Conservation (phyloP, 2,329 filamentous ascomycete species). For the Aspergillus fumigatus region DNA sequence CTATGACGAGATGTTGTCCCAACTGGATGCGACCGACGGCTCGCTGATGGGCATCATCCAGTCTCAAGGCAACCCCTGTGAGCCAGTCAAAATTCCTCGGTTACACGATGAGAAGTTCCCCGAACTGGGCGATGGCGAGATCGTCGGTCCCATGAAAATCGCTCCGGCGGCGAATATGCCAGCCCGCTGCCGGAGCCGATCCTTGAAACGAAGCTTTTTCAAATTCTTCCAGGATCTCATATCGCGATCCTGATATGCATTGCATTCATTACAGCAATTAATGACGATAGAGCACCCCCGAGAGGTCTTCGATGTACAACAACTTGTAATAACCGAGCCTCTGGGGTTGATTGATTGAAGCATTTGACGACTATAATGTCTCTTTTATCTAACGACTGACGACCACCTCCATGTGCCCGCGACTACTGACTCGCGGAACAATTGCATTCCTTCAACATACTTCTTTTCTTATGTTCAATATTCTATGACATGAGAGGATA, state of each 20-base stretch:
- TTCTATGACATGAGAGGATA: conserved; percentile 2
- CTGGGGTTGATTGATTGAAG: conserved; percentile 17
- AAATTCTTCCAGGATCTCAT: conserved; percentile 43
- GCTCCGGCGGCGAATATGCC: conserved; percentile 40
- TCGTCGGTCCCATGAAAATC: conserved; percentile 83
- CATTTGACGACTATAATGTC: conserved; percentile 32
- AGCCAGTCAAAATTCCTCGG: conserved; percentile 43
- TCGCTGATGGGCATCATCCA: conserved; percentile 36
- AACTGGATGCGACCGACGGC: conserved; percentile 36
- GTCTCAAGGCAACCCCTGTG: conserved; percentile 44
- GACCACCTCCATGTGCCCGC: conserved; percentile 15
- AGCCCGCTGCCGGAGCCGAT: conserved; percentile 34
- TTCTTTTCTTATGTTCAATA: conserved; percentile 11
- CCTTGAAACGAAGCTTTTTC: conserved; percentile 41
- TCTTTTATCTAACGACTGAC: conserved; percentile 23
- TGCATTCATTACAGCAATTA: conserved; percentile 7
- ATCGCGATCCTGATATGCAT: conserved; percentile 21
- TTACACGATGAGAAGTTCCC: conserved; percentile 71
- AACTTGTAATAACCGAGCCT: conserved; percentile 15
- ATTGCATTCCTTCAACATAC: conserved; percentile 24
- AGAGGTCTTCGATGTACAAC: conserved; percentile 21
- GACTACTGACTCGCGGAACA: conserved; percentile 33
- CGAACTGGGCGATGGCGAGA: conserved; percentile 80
- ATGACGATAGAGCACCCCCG: conserved; percentile 25
- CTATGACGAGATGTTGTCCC: conserved; percentile 61